These are phyloP conservation scores for Nicotiana attenuata DNA, from an alignment of 257 asterid species.

Conservation along the genomic window DNA sequence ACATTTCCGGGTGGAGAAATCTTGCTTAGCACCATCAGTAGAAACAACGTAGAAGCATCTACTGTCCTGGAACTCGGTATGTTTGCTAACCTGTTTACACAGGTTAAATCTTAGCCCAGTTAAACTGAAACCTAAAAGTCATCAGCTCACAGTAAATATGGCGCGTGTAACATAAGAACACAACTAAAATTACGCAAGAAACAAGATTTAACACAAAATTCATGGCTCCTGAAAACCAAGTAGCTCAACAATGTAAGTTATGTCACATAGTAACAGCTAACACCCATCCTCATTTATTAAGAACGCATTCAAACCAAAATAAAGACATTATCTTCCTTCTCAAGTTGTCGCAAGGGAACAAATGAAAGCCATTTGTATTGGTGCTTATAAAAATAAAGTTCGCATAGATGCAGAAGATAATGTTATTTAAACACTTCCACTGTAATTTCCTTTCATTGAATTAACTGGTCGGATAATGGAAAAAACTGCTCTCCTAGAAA, in stretches of 20 bases:
- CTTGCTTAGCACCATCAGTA: conserved; percentile 55
- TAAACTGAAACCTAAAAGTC: not conserved
- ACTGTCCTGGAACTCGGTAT: conserved; percentile 60
- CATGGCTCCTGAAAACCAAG: not conserved
- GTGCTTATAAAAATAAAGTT: not conserved
- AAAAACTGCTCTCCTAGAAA: not conserved
- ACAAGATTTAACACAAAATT: not conserved
- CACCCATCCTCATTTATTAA: not conserved
- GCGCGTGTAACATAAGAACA: not conserved
- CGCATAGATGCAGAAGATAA: not conserved
- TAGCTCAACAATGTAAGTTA: not conserved
- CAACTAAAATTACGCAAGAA: not conserved
- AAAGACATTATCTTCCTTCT: not conserved
- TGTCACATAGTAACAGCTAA: not conserved
- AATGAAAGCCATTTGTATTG: not conserved
- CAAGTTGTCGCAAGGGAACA: not conserved
- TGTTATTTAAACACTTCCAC: not conserved
- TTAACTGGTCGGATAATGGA: not conserved
- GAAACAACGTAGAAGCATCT: conserved; percentile 82
- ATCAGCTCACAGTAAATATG: not conserved
- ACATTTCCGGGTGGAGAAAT: conserved; percentile 78
- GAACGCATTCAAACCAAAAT: not conserved
- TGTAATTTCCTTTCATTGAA: not conserved
- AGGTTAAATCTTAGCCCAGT: conserved; percentile 23
- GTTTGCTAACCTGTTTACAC: conserved; percentile 57